Evolutionary conservation across 345 rosid species (phyloP), one percentile per base, ranked within the genome.

Genomic region (Lagerstroemia speciosa): DNA sequence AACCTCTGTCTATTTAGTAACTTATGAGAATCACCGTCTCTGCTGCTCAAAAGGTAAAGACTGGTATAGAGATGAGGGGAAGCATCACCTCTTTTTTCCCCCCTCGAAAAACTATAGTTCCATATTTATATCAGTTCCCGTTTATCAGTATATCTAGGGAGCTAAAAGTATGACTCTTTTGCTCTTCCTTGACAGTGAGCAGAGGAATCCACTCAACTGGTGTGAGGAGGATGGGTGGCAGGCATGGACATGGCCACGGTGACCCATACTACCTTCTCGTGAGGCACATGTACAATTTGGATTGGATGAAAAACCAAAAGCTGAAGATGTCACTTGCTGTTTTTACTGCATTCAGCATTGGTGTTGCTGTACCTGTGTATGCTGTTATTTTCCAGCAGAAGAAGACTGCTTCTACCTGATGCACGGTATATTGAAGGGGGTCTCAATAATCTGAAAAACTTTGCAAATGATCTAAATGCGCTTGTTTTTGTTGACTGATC

Each of bases 241-340:
- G 68, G 7, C 68, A 67, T 67, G 70, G 36, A 11, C 53, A 46
- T 46, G 53, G 53, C 53, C 53, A 48, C 24, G 53, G 17, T 3
- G 53, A 48, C 16, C 53, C 53, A 48, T 31, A 67, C 73, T 80
- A 77, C 68, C 52, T 72, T n/a, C 78, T 77, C 50, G 78, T 78
- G 27, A 77, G 77, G 74, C 79, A 77, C 77, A 74, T 77, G 83
- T 77, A 75, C 81, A 75, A 80, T 66, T 70, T 80, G 81, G 81
- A 75, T 67, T 67, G 73, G 72, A 72, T 77, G 83, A 77, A 77
- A 43, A 36, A 72, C 50, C 83, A 75, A 72, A 70, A 40, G 55
- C 64, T 80, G 65, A 77, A 72, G 63, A 72, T 77, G 73, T 66
- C 79, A 15, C 73, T 80, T 62, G 77, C 75, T 34, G 81, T 80